Base-by-base conservation (phyloP, 2,329 filamentous ascomycete species). In the Monosporascus sp. region DNA sequence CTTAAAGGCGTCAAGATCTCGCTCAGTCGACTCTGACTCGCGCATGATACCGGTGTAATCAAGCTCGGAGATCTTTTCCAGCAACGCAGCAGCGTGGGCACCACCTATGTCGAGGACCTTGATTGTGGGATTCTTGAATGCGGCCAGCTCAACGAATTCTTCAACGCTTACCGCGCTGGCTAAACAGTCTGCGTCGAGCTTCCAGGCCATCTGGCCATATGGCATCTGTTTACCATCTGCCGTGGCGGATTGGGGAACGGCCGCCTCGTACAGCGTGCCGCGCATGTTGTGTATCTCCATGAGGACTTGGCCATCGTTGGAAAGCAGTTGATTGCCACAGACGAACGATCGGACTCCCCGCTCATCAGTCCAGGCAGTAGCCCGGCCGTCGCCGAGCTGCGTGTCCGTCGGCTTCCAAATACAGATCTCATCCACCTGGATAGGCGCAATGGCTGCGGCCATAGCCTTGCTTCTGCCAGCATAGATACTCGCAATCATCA, bases 401-500 rank as follows among this genome's bases (percentile, higher is more conserved):
- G 37, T 22, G 43, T 45, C 44, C 5, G 20, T 55, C 20, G 56
- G 57, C 20, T 51, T 43, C 60, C 59, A 65, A 37, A 65, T 58
- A 22, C 58, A 56, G 1, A 69, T 46, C 49, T 66, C 59, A n/a
- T 65, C 65, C 8, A 62, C 52, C 20, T 55, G 54, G 18, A 65
- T 50, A 1, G 70, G 71, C 7, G 72, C 63, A 2, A 66, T 60
- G 20, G 65, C 69, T 43, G 58, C 65, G 1, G 58, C 48, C 63
- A 72, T 68, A 17, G 55, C 63, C 7, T 58, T 65, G 22, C 56
- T 52, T 2, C 59, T 56, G 3, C 67, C 68, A 0, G 62, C 58
- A 37, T 69, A 59, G 37, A 68, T 63, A n/a, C 67, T 61, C 2
- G 60, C 62, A 40, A 69, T 68, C 11, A 60, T 55, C 7, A 72